phyloP scores from a whole-genome alignment of 495 filamentous ascomycete species.

The Evernia prunastri region DNA sequence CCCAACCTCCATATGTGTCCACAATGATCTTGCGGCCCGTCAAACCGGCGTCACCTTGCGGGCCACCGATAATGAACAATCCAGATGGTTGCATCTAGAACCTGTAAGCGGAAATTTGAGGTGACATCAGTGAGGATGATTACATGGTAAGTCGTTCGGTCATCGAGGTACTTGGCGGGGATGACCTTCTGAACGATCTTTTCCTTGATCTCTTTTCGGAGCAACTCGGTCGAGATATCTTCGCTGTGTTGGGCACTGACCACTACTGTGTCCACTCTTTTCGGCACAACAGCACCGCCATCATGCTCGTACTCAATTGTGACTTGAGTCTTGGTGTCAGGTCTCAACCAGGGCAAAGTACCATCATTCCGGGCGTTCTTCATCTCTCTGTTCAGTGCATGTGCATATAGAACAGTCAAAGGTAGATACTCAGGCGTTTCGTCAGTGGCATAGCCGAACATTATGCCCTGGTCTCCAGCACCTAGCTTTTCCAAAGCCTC shows the following conservation, averaged over 20 bases:
- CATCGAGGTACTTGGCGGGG: constrained; percentile 84
- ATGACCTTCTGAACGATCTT: constrained; percentile 96
- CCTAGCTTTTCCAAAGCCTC: constrained; percentile 94
- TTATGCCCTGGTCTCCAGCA: constrained; percentile 99
- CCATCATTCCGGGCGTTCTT: constrained; percentile 78
- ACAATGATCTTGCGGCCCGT: constrained; percentile 99
- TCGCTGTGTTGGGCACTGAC: constrained; percentile 90
- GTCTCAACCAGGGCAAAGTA: constrained; percentile 84
- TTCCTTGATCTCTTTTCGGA: constrained; percentile 92
- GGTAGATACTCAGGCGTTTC: constrained; percentile 97
- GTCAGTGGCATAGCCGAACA: constrained; percentile 99
- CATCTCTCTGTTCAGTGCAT: constrained; percentile 95
- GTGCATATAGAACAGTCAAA: constrained; percentile 83
- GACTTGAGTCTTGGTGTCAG: constrained; percentile 99
- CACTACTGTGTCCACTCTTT: constrained; percentile 92
- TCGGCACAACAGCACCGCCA: constrained; percentile 84
- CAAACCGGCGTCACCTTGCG: constrained; percentile 97
- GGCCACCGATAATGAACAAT: constrained; percentile 97
- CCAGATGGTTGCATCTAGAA: constrained; percentile 88
- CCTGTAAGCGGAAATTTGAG: constrained; percentile 27
- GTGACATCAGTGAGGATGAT: constrained; percentile 26
- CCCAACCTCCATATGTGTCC: constrained; percentile 99
- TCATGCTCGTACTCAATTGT: constrained; percentile 98
- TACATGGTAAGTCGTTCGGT: constrained; percentile 89
- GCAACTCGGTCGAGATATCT: constrained; percentile 82